phyloP scores from a whole-genome alignment of 495 filamentous ascomycete species.

The Penicillium goetzii region DNA sequence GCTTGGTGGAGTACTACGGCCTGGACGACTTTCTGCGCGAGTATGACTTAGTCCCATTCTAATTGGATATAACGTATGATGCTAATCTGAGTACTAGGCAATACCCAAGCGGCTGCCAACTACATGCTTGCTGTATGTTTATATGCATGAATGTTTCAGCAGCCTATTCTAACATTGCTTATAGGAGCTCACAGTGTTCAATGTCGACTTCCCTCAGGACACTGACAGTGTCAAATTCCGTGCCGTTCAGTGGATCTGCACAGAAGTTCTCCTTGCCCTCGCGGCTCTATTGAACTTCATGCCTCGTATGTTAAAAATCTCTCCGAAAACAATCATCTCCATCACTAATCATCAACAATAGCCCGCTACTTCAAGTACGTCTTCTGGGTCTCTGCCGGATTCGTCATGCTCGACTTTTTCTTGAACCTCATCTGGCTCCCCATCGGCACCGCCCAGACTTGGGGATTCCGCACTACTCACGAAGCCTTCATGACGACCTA shows the following conservation, averaged over 20 bases:
- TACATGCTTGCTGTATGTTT: conserved; percentile 55
- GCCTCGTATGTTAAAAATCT: conserved; percentile 38
- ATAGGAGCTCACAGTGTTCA: conserved; percentile 58
- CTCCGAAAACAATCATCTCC: neutral
- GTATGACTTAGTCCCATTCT: conserved; percentile 15
- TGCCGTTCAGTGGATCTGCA: conserved; percentile 59
- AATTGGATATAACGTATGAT: neutral
- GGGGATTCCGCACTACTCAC: conserved; percentile 57
- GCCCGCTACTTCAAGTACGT: conserved; percentile 49
- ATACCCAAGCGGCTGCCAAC: conserved; percentile 57
- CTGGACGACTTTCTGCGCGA: conserved; percentile 61
- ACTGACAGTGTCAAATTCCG: conserved; percentile 54
- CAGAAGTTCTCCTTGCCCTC: conserved; percentile 52
- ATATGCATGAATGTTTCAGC: neutral
- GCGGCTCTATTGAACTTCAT: conserved; percentile 50
- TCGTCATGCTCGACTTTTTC: conserved; percentile 59
- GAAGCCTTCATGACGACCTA: conserved; percentile 62
- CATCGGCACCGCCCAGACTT: conserved; percentile 55
- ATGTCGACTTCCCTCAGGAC: conserved; percentile 53
- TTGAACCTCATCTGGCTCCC: conserved; percentile 62
- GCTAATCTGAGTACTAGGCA: conserved; percentile 31
- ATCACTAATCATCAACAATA: conserved; percentile 23
- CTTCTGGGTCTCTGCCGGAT: conserved; percentile 51
- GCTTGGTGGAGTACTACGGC: conserved; percentile 65
- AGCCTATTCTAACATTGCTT: neutral